phyloP scores from a whole-genome alignment of 192 early-diverging fungal species.

The Entomortierella parvispora region DNA sequence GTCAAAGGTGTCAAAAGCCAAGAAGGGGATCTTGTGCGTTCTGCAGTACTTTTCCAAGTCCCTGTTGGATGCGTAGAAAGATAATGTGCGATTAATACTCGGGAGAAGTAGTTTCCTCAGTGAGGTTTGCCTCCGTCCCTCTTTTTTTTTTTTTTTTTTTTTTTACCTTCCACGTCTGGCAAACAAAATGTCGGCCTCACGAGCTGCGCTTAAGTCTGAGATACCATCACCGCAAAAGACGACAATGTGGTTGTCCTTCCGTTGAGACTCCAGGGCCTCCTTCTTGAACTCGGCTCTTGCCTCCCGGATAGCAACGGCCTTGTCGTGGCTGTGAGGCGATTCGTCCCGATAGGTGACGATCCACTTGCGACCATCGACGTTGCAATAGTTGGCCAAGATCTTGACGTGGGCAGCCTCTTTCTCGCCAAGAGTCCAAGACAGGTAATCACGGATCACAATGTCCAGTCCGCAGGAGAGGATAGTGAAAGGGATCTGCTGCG shows the following conservation, averaged over 20 bases:
- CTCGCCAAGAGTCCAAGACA: conserved; percentile 60
- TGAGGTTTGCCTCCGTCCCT: neutral
- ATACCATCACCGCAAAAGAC: conserved; percentile 87
- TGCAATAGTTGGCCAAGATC: conserved; percentile 70
- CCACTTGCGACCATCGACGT: conserved; percentile 62
- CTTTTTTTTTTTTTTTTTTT: neutral
- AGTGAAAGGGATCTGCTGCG: conserved; percentile 66
- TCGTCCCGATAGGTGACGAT: conserved; percentile 72
- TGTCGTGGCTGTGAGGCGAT: conserved; percentile 72
- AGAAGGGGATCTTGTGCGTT: conserved; percentile 64
- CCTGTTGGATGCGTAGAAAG: conserved; percentile 26
- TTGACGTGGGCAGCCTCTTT: conserved; percentile 57
- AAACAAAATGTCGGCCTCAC: conserved; percentile 80
- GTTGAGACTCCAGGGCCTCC: conserved; percentile 10
- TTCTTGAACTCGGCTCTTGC: conserved; percentile 27
- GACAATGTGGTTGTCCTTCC: conserved; percentile 49
- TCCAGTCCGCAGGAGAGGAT: conserved; percentile 70
- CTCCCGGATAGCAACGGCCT: conserved; percentile 52
- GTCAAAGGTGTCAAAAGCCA: conserved; percentile 66
- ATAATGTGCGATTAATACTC: neutral
- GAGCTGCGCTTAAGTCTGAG: conserved; percentile 78
- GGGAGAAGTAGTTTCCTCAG: neutral
- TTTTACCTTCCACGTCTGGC: conserved; percentile 67
- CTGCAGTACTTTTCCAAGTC: conserved; percentile 76
- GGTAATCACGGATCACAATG: conserved; percentile 60